Evolutionary conservation across 768 basidiomycete genomes (phyloP), one percentile per base, ranked within the genome.

Genomic region (Russula virescens): DNA sequence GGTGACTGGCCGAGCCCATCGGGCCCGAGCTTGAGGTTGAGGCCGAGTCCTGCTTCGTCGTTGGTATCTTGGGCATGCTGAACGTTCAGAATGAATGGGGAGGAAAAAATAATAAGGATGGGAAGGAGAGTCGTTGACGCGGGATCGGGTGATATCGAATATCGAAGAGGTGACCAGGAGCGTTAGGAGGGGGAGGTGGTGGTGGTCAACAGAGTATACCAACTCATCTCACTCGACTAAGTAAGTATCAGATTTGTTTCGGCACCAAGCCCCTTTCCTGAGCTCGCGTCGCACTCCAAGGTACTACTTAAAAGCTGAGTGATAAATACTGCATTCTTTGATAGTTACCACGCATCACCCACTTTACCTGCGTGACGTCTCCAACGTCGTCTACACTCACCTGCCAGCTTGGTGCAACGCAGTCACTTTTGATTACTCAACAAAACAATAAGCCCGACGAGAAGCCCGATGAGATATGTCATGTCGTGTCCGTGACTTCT

Each of bases 1-100:
- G 67, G 55, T 68, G 65, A 50, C 18, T 55, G 52, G 10, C 56
- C 60, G 60, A 56, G 61, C 35, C 58, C 35, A 55, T 65, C 63
- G 63, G 58, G 65, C 60, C 65, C 64, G 66, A 59, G 53, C 51
- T 26, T 60, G 66, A 59, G 57, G 56, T 23, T 18, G 63, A 61
- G 55, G 45, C 64, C 61, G 66, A 66, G 57, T 58, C 64, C 28
- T 49, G 52, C 43, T 67, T 67, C 1, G 43, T 10, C 5, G 49
- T 59, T 31, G 53, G 38, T 31, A 59, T 42, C 56, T 67, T 67
- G 40, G 66, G 66, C 66, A 67, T 67, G 8, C 43, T 26, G 34
- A 40, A 28, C 2, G 53, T 21, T 18, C 14, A 31, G 31, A 31
- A 31, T 31, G 8, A 31, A 31, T 31, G 31, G 31, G 31, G 51